Percentiles rank a stretch among this genome's conserved stretches.
Evolutionary conservation across 2,329 filamentous ascomycete genomes (phyloP).

Genomic region (Talaromyces islandicus): DNA sequence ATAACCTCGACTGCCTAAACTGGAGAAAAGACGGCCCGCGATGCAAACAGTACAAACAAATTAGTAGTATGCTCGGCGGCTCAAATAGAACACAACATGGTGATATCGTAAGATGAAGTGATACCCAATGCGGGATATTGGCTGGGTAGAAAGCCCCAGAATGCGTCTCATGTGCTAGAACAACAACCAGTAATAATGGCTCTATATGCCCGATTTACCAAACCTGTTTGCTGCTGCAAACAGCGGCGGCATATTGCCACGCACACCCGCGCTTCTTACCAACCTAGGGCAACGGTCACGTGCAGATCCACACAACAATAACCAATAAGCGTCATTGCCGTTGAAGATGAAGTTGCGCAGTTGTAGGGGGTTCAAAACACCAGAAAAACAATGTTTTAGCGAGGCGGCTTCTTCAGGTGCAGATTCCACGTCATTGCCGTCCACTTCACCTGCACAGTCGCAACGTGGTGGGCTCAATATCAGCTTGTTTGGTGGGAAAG

Average conservation of each 20-base stretch:
- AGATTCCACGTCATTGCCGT: neutral
- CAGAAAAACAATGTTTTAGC: neutral
- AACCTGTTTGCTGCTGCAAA: neutral
- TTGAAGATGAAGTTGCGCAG: neutral
- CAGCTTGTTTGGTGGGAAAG: neutral
- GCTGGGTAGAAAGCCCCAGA: neutral
- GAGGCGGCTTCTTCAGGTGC: neutral
- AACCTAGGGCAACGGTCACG: neutral
- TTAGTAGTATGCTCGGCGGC: neutral
- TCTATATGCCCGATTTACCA: neutral
- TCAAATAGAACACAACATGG: neutral
- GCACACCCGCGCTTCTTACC: neutral
- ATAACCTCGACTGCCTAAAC: constrained; percentile 4
- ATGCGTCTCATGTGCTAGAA: neutral
- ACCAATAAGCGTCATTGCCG: neutral
- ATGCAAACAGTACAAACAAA: constrained; percentile 11
- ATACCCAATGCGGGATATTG: too few species aligned
- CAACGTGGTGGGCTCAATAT: neutral
- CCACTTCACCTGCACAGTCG: neutral
- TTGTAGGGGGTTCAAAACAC: neutral
- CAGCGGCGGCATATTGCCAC: neutral
- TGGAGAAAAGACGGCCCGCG: constrained; percentile 7
- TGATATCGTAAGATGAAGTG: neutral
- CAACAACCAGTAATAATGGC: neutral
- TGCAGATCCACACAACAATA: neutral